Percentiles rank a stretch among this genome's conserved stretches.
Conservation (phyloP, 192 early-diverging fungal species). For the Coemansia aciculifera region DNA sequence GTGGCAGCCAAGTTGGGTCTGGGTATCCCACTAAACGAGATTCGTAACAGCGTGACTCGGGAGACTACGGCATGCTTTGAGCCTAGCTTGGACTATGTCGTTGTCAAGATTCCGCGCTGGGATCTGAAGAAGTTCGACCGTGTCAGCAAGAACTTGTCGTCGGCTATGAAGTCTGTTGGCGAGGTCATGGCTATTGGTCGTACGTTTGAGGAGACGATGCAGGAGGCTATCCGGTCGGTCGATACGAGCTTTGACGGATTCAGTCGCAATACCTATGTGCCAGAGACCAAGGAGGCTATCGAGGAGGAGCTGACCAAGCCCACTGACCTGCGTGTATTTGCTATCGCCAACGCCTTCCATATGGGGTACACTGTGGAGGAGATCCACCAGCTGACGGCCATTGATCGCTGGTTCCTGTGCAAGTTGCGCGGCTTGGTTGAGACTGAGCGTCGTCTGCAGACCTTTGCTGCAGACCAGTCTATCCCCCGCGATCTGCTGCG, state of each 20-base stretch:
- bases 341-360: slow-evolving; percentile 94
- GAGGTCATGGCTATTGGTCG: slow-evolving; percentile 98
- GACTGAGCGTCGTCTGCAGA: slow-evolving; percentile 68
- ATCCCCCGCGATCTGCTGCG: slow-evolving; percentile 67
- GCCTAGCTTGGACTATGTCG: slow-evolving; percentile 91
- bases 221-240: slow-evolving; percentile 93
- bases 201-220: slow-evolving; percentile 97
- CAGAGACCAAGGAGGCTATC: slow-evolving; percentile 63
- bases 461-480: slow-evolving; percentile 43
- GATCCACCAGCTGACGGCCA: slow-evolving; percentile 86
- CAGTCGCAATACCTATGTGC: slow-evolving; percentile 65
- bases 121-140: slow-evolving; percentile 96
- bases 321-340: slow-evolving; percentile 93
- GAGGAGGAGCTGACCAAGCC: slow-evolving; percentile 89
- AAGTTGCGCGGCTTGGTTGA: slow-evolving; percentile 87
- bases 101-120: slow-evolving; percentile 85
- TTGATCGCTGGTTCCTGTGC: slow-evolving; percentile 98
- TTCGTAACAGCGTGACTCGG: slow-evolving; percentile 93
- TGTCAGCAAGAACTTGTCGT: slow-evolving; percentile 85
- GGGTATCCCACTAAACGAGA: slow-evolving; percentile 87
- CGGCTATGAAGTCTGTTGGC: slow-evolving; percentile 96
- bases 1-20: slow-evolving; percentile 97
- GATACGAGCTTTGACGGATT: slow-evolving; percentile 87
- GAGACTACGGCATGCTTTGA: slow-evolving; percentile 97
- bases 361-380: slow-evolving; percentile 89